Evolutionary conservation across 2,329 filamentous ascomycete species (phyloP).

Genomic region (Colletotrichum sp.): DNA sequence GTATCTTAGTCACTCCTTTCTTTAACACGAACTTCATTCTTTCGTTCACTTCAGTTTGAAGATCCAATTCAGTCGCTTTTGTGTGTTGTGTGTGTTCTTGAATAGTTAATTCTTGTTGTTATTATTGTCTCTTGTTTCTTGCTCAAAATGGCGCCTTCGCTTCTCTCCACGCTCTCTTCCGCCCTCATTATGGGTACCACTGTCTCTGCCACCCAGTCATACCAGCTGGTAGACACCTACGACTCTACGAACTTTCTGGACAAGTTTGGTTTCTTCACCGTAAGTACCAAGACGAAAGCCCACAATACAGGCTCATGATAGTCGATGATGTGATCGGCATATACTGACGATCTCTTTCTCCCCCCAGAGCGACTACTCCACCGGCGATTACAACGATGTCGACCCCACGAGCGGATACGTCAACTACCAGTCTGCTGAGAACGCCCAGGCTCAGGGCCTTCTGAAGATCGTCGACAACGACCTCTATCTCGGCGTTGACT

Average conservation of each 20-base stretch:
- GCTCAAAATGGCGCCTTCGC: conserved; percentile 20
- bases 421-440: conserved; percentile 46
- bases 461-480: conserved; percentile 34
- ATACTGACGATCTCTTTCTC: background rate
- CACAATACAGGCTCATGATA: background rate
- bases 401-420: conserved; percentile 74
- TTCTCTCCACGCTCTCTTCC: conserved; percentile 20
- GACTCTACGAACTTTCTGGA: conserved; percentile 48
- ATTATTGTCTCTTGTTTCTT: background rate
- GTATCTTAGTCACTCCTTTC: conserved; percentile 16
- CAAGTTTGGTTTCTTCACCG: conserved; percentile 50
- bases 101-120: background rate
- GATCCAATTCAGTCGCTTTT: background rate
- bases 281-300: conserved; percentile 20
- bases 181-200: conserved; percentile 13
- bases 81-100: background rate
- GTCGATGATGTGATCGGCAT: background rate
- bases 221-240: conserved; percentile 21
- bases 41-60: background rate
- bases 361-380: conserved; percentile 21
- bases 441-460: conserved; percentile 40
- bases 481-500: conserved; percentile 46
- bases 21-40: background rate
- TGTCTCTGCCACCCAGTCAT: conserved; percentile 3
- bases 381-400: conserved; percentile 24